Evolutionary conservation across 345 rosid species (phyloP), one percentile per base, ranked within the genome.

Genomic region (Turnera subulata): DNA sequence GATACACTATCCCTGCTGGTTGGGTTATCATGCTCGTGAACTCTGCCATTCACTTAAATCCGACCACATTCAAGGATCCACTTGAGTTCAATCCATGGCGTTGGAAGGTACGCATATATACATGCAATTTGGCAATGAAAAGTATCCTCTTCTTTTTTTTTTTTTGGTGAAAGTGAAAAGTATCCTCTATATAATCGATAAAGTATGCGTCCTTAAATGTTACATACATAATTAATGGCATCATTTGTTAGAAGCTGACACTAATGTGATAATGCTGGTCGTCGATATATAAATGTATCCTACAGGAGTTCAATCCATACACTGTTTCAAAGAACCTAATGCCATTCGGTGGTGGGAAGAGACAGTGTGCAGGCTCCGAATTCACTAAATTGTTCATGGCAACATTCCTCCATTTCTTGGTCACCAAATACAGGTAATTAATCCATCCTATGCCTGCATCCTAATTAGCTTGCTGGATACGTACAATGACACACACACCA

Each of bases 71-170:
- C 16, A 71, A 63, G 12, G 68, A 79, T 23, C 80, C 78, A 0
- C 69, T 63, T 6, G 39, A 53, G 24, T 78, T 78, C 47, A 82
- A 82, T 60, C 86, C 84, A 7, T 76, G 79, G 74, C 65, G 84
- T 58, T 80, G 81, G 79, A 62, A 70, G 80, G 67, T 67, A 22
- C n/a, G n/a, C n/a, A n/a, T n/a, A n/a, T n/a, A n/a, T n/a, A n/a
- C n/a, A n/a, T 29, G 35, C 35, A 29, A 8, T 29, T 29, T 29
- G 8, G 35, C 4, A 29, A 4, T 3, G 35, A 29, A 29, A 8
- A n/a, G n/a, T n/a, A n/a, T n/a, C n/a, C n/a, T n/a, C n/a, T n/a
- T n/a, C n/a, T n/a, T n/a, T n/a, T n/a, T n/a, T n/a, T n/a, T n/a
- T n/a, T n/a, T n/a, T n/a, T n/a, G n/a, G n/a, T n/a, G n/a, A n/a